Evolutionary conservation across 306 rosid species (phyloP).

Genomic region (Prinsepia uniflora): DNA sequence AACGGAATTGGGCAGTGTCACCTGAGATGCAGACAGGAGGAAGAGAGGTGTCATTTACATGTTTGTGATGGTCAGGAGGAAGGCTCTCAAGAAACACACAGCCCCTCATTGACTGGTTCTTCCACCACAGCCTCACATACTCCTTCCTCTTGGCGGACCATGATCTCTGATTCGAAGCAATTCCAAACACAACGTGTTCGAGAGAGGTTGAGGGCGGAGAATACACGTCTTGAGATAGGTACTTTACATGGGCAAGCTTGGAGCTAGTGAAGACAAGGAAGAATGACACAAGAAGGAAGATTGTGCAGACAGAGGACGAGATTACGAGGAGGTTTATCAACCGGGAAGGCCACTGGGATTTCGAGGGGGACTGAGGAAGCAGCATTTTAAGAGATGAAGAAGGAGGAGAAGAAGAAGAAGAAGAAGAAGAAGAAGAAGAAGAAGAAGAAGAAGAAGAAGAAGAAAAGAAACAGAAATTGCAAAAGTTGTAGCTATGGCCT

Average conservation of each 20-base stretch:
- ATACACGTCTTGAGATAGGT: slow-evolving; percentile 28
- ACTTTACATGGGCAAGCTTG: slow-evolving; percentile 1
- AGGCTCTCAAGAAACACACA: slow-evolving; percentile 66
- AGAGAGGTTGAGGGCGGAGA: slow-evolving; percentile 45
- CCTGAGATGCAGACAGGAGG: slow-evolving; percentile 64
- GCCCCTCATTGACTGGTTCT: slow-evolving; percentile 50
- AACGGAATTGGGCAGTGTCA: slow-evolving; percentile 71
- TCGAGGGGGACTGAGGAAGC: slow-evolving; percentile 36
- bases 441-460: background rate
- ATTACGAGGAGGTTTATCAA: slow-evolving; percentile 40
- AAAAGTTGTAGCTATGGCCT: background rate
- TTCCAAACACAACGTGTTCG: slow-evolving; percentile 75
- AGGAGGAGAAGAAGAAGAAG: background rate
- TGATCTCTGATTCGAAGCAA: slow-evolving; percentile 54
- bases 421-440: background rate
- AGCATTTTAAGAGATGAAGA: slow-evolving; percentile 37
- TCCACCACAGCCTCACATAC: slow-evolving; percentile 67
- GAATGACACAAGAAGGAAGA: slow-evolving; percentile 49
- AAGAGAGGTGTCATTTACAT: slow-evolving; percentile 38
- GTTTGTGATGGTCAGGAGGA: slow-evolving; percentile 22
- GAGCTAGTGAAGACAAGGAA: slow-evolving; percentile 31
- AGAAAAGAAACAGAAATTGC: background rate
- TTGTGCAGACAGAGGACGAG: slow-evolving; percentile 44
- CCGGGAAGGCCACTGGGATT: slow-evolving; percentile 31
- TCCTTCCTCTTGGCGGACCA: slow-evolving; percentile 64